phyloP scores from a whole-genome alignment of 345 rosid genomes.

The Murraya paniculata region DNA sequence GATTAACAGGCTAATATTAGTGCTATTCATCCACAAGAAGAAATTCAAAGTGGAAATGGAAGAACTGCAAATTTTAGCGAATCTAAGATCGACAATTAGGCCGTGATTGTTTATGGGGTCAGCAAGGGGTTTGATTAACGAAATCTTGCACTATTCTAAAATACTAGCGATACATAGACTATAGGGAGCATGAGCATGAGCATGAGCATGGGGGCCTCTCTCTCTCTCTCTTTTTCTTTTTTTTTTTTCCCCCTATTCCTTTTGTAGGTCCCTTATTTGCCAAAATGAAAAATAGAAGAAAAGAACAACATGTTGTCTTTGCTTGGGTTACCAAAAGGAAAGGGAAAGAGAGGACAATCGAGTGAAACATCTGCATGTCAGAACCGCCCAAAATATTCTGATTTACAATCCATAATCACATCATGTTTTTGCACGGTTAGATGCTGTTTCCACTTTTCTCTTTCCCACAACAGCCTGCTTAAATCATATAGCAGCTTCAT shows the following conservation, averaged over 20 bases:
- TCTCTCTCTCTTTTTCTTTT: neutral
- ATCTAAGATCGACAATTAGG: too few species aligned
- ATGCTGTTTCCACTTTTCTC: neutral
- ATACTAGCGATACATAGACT: too few species aligned
- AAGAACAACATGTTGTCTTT: neutral
- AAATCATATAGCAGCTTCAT: too few species aligned
- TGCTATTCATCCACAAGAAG: too few species aligned
- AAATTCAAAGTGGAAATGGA: too few species aligned
- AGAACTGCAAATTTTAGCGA: too few species aligned
- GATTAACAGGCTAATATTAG: too few species aligned
- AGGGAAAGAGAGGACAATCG: neutral
- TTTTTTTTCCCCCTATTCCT: too few species aligned
- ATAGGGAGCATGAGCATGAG: too few species aligned
- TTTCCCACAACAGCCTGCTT: neutral
- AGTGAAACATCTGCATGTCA: neutral
- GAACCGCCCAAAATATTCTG: slow-evolving; percentile 15
- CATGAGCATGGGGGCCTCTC: neutral
- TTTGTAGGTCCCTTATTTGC: slow-evolving; percentile 5
- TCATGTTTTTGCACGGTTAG: neutral
- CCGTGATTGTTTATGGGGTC: neutral
- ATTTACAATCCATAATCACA: neutral
- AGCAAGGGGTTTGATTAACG: neutral
- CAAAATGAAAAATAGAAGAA: neutral
- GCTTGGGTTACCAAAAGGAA: neutral
- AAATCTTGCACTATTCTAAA: neutral